Percentiles rank a stretch among this genome's conserved stretches.
Evolutionary conservation across 129 eudicot genomes (phyloP).

Genomic region (Oenanthe sinensis): DNA sequence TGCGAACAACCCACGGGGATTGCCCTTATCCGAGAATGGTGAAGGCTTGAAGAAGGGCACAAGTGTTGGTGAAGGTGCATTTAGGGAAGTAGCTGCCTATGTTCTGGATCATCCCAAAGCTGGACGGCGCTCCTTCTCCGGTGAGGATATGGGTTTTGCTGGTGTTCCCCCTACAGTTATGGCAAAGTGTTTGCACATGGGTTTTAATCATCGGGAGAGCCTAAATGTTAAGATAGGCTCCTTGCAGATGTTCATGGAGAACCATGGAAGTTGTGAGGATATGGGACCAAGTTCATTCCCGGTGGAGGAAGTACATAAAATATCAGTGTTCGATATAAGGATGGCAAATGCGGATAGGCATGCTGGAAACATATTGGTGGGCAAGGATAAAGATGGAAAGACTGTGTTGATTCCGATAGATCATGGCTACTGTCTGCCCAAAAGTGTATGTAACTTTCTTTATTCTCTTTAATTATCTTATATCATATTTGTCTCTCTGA

Average conservation of each 20-base stretch:
- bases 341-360: slow-evolving; percentile 41
- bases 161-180: slow-evolving; percentile 41
- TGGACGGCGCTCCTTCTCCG: slow-evolving; percentile 27
- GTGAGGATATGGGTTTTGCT: slow-evolving; percentile 32
- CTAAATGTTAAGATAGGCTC: slow-evolving; percentile 34
- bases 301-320: slow-evolving; percentile 42
- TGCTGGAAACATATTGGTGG: slow-evolving; percentile 35
- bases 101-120: slow-evolving; percentile 47
- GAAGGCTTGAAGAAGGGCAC: slow-evolving; percentile 51
- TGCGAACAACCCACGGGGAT: slow-evolving; percentile 38
- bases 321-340: slow-evolving; percentile 38
- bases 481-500: background rate
- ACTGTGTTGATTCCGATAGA: slow-evolving; percentile 7
- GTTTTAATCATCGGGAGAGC: slow-evolving; percentile 36
- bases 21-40: slow-evolving; percentile 37
- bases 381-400: slow-evolving; percentile 24
- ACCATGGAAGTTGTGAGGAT: slow-evolving; percentile 48
- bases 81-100: slow-evolving; percentile 48
- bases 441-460: slow-evolving; percentile 2
- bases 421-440: slow-evolving; percentile 12
- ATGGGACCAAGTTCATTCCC: slow-evolving; percentile 44
- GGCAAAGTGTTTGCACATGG: slow-evolving; percentile 33
- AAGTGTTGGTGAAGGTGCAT: slow-evolving; percentile 48
- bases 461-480: background rate
- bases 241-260: slow-evolving; percentile 43